Percentiles rank a stretch among this genome's conserved stretches.
phyloP scores from a whole-genome alignment of 768 basidiomycete genomes.

The Lactarius akahatsu region DNA sequence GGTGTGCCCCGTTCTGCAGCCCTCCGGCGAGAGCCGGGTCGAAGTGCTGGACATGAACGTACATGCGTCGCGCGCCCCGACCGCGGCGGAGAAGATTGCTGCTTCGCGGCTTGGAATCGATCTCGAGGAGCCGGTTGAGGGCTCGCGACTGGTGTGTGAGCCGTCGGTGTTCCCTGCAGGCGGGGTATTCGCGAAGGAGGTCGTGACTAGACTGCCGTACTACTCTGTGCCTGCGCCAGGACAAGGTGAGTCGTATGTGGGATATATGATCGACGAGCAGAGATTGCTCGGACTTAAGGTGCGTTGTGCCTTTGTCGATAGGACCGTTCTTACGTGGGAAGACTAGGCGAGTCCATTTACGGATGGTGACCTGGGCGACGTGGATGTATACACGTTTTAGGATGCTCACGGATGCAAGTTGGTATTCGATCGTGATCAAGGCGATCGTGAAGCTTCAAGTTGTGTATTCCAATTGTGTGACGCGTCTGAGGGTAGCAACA shows the following conservation, averaged over 20 bases:
- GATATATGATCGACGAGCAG: constrained; percentile 43
- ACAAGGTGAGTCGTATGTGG: constrained; percentile 32
- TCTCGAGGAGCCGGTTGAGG: neutral
- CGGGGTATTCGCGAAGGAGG: constrained; percentile 31
- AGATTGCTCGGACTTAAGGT: constrained; percentile 41
- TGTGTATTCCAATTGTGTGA: too few species aligned
- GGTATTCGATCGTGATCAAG: constrained; percentile 16
- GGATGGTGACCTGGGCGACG: constrained; percentile 38
- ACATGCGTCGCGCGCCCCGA: constrained; percentile 20
- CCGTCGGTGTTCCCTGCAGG: constrained; percentile 16
- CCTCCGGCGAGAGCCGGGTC: constrained; percentile 20
- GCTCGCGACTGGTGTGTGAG: constrained; percentile 13
- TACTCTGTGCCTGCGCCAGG: constrained; percentile 20
- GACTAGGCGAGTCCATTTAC: constrained; percentile 34
- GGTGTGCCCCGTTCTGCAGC: constrained; percentile 32
- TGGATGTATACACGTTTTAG: constrained; percentile 38
- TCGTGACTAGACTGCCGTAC: constrained; percentile 37
- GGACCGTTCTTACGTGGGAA: neutral
- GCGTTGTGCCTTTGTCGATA: constrained; percentile 1
- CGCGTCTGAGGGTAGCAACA: too few species aligned
- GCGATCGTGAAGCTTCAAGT: neutral
- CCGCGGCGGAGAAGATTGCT: constrained; percentile 6
- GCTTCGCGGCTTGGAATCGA: constrained; percentile 16
- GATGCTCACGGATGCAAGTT: neutral
- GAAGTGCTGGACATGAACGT: constrained; percentile 39